Conservation (phyloP, 1,284 basidiomycete species). For the Marasmius tenuissimus region DNA sequence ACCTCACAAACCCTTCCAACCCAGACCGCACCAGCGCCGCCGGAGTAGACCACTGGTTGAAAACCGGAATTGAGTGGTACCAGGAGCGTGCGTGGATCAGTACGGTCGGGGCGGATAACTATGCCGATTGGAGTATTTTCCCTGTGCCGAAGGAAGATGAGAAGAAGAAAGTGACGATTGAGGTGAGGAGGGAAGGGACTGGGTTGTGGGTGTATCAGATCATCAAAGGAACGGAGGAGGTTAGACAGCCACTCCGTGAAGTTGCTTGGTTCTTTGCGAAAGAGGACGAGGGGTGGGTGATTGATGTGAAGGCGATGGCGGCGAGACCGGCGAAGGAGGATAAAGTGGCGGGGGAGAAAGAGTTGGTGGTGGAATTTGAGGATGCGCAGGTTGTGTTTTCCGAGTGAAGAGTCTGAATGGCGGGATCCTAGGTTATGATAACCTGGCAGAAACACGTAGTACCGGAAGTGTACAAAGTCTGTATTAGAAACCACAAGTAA, state of each 20-base stretch:
- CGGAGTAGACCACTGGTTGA: slow-evolving; percentile 7
- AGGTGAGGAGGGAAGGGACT: slow-evolving; percentile 10
- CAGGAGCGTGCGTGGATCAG: slow-evolving; percentile 7
- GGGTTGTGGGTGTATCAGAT: slow-evolving; percentile 14
- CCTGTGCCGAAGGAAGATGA: not conserved
- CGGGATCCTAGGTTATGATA: not conserved
- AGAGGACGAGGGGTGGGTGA: slow-evolving; percentile 13
- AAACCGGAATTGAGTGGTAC: slow-evolving; percentile 13
- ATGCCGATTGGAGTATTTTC: slow-evolving; percentile 13
- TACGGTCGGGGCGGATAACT: slow-evolving; percentile 6
- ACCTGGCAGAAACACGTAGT: too few relatives aligned
- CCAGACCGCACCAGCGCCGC: not conserved
- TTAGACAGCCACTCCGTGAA: slow-evolving; percentile 11
- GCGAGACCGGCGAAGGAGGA: slow-evolving; percentile 11
- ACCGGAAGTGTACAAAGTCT: too few relatives aligned
- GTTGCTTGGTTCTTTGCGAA: slow-evolving; percentile 13
- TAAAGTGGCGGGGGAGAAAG: slow-evolving; percentile 1
- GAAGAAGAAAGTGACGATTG: slow-evolving; percentile 2
- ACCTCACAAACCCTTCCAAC: slow-evolving; percentile 5
- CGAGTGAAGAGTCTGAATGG: not conserved
- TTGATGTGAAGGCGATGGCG: slow-evolving; percentile 8
- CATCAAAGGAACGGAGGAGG: not conserved
- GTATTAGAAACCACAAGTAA: too few relatives aligned
- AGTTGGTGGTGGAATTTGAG: slow-evolving; percentile 4
- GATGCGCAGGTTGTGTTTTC: not conserved